Percentiles rank a stretch among this genome's conserved stretches.
Conservation (phyloP, 73 alveolate species). For the Uronychia binucleata region DNA sequence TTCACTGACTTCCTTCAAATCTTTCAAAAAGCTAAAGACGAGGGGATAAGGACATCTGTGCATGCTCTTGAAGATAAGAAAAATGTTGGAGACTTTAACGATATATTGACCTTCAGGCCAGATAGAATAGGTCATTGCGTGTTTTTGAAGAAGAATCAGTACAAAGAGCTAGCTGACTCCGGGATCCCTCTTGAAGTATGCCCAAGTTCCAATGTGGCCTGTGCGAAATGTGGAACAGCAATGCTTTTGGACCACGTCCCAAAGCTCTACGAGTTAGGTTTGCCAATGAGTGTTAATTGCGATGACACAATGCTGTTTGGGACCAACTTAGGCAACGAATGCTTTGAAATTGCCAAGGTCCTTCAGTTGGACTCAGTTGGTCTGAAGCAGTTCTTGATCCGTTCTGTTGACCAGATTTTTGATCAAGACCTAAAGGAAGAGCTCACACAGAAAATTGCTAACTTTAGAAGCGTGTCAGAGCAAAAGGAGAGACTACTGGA, state of each 20-base stretch:
- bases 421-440: conserved; percentile 4
- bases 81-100: conserved; percentile 63
- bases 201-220: conserved; percentile 68
- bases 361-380: neutral
- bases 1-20: conserved; percentile 55
- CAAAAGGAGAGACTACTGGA: neutral
- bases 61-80: conserved; percentile 78
- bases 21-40: conserved; percentile 64
- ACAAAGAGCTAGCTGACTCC: conserved; percentile 28
- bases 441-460: neutral
- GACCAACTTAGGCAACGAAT: conserved; percentile 60
- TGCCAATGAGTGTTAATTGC: conserved; percentile 62
- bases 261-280: conserved; percentile 27
- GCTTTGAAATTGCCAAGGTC: conserved; percentile 49
- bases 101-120: conserved; percentile 78
- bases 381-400: neutral
- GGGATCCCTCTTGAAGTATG: conserved; percentile 87
- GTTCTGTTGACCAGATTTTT: conserved; percentile 7
- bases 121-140: conserved; percentile 90
- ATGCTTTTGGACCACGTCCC: conserved; percentile 36
- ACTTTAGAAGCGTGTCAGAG: neutral
- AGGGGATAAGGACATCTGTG: conserved; percentile 71
- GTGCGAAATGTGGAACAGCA: conserved; percentile 47
- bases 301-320: conserved; percentile 84
- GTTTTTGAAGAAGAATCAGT: conserved; percentile 47